A percentile compares a stretch with the other conserved stretches of the same genome.
These are phyloP conservation scores for Isatis lusitanica DNA, from an alignment of 441 rosid genomes.

Conservation along the genomic window DNA sequence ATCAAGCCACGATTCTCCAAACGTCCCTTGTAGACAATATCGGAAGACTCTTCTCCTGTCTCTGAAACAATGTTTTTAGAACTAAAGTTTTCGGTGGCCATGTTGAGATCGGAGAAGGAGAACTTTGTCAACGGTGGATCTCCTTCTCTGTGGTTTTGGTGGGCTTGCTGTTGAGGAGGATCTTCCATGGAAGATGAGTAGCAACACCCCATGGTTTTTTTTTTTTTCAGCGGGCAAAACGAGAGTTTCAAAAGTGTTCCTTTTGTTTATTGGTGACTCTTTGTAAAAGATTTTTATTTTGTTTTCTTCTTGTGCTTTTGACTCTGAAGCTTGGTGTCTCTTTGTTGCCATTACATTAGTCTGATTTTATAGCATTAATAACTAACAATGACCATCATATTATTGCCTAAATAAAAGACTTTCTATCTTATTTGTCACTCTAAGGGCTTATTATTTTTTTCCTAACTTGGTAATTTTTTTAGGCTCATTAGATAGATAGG, in stretches of 20 bases:
- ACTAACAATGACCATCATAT: slow-evolving; percentile 10
- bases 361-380: not conserved
- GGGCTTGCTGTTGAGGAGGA: slow-evolving; percentile 9
- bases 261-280: not conserved
- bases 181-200: slow-evolving; percentile 53
- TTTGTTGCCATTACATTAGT: slow-evolving; percentile 14
- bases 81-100: slow-evolving; percentile 73
- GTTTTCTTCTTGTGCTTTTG: slow-evolving; percentile 4
- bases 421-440: slow-evolving; percentile 13
- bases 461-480: not conserved
- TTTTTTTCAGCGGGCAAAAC: slow-evolving; percentile 15
- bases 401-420: slow-evolving; percentile 7
- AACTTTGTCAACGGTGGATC: slow-evolving; percentile 54
- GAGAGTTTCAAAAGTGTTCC: not conserved
- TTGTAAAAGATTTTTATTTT: not conserved
- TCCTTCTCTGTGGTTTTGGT: not conserved
- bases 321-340: slow-evolving; percentile 23
- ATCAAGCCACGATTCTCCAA: slow-evolving; percentile 57
- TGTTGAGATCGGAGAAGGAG: slow-evolving; percentile 59
- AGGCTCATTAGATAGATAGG: not conserved
- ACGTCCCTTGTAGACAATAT: slow-evolving; percentile 65
- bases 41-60: slow-evolving; percentile 60
- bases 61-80: slow-evolving; percentile 69
- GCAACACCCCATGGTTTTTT: slow-evolving; percentile 68
- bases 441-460: not conserved